phyloP scores from a whole-genome alignment of 164 flowering plant genomes.

The Tinospora cordifolia region DNA sequence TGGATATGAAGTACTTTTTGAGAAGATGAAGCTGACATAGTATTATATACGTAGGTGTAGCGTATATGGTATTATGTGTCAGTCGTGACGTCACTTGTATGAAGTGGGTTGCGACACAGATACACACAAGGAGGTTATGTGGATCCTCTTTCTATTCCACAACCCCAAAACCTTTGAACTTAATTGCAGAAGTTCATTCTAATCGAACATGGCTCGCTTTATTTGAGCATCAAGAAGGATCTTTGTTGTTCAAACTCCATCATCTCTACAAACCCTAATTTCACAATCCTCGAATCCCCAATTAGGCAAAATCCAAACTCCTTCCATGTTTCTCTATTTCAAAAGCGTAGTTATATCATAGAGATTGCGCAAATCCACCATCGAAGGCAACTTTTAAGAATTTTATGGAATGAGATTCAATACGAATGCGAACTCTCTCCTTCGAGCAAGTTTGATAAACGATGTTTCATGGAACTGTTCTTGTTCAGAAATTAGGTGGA shows the following conservation, averaged over 20 bases:
- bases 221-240: slow-evolving; percentile 19
- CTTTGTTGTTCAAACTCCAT: slow-evolving; percentile 11
- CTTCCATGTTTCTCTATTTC: slow-evolving; percentile 10
- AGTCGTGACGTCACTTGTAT: too few species aligned
- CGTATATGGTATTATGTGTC: too few species aligned
- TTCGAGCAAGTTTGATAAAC: too few species aligned
- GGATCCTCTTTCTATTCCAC: too few species aligned
- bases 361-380: slow-evolving; percentile 40
- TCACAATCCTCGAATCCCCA: background rate
- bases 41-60: too few species aligned
- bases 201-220: slow-evolving; percentile 26
- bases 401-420: slow-evolving; percentile 45
- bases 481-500: slow-evolving; percentile 13
- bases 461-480: too few species aligned
- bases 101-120: too few species aligned
- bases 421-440: slow-evolving; percentile 54
- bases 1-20: too few species aligned
- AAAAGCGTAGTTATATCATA: slow-evolving; percentile 24
- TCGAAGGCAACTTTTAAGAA: slow-evolving; percentile 48
- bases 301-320: background rate
- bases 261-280: slow-evolving; percentile 19
- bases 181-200: background rate
- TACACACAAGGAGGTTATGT: too few species aligned
- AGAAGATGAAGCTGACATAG: too few species aligned
- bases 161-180: background rate